A percentile compares a stretch with the other conserved stretches of the same genome.
Conservation (phyloP, 2,329 filamentous ascomycete species). For the Orbilia javanica region DNA sequence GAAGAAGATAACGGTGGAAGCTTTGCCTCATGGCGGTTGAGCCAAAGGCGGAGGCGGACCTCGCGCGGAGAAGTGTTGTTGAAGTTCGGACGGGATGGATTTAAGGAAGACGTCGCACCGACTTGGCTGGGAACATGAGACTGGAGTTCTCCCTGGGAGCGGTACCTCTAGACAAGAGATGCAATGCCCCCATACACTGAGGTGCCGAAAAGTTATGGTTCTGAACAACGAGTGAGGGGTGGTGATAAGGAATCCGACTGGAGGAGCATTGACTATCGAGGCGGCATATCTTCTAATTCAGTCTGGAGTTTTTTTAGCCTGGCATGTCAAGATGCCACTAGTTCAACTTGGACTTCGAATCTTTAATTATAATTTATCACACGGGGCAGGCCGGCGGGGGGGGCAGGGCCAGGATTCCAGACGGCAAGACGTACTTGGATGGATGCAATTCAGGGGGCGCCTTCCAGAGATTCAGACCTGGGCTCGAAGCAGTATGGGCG, state of each 20-base stretch:
- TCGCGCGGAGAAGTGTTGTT: constrained; percentile 32
- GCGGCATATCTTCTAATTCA: constrained; percentile 13
- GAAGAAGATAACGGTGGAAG: constrained; percentile 45
- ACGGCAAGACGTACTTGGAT: constrained; percentile 20
- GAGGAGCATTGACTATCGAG: constrained; percentile 11
- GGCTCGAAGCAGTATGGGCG: neutral
- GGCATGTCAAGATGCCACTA: constrained; percentile 28
- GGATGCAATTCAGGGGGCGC: constrained; percentile 31
- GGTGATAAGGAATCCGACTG: constrained; percentile 10
- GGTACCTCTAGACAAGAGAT: constrained; percentile 6
- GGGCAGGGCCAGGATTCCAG: constrained; percentile 27
- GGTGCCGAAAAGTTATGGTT: neutral
- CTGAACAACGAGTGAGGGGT: constrained; percentile 10
- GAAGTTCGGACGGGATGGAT: neutral
- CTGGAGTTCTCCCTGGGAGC: constrained; percentile 17
- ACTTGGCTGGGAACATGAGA: constrained; percentile 16
- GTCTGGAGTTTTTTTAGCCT: constrained; percentile 26
- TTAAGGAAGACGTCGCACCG: constrained; percentile 18
- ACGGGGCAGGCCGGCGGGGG: constrained; percentile 21
- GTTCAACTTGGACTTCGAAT: constrained; percentile 19
- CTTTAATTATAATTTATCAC: constrained; percentile 30
- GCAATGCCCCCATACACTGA: constrained; percentile 4
- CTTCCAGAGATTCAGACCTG: constrained; percentile 19
- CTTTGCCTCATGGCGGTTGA: constrained; percentile 46
- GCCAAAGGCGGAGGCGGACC: constrained; percentile 23